Percentiles rank a stretch among this genome's conserved stretches.
Evolutionary conservation across 225 moss, liverwort and hornwort species (phyloP).

Genomic region (Sphagnum tenellum): DNA sequence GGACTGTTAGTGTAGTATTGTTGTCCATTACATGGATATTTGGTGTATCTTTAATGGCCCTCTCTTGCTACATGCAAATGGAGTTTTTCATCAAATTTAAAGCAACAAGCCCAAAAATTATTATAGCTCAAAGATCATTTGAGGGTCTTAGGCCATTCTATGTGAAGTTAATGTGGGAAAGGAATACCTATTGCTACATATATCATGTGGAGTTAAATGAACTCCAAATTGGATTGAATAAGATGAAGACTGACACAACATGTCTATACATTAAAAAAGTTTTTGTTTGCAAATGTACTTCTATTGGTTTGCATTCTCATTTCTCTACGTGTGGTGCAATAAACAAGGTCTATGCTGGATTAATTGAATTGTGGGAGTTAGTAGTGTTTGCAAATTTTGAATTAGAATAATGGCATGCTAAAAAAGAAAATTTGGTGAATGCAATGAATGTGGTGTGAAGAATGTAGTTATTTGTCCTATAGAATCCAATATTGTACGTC

Average conservation of each 20-base stretch:
- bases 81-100: background rate
- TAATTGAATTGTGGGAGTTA: background rate
- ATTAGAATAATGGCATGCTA: background rate
- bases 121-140: background rate
- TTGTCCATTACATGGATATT: too few species aligned
- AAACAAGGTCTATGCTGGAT: background rate
- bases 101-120: background rate
- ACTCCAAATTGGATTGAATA: background rate
- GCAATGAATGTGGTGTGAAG: slow-evolving; percentile 1
- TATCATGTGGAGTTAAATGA: background rate
- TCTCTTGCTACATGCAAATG: too few species aligned
- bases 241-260: background rate
- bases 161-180: background rate
- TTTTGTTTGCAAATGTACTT: background rate
- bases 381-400: background rate
- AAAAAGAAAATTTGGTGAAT: background rate
- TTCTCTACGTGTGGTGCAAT: background rate
- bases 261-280: background rate
- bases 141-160: slow-evolving; percentile 1
- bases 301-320: background rate
- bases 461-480: background rate
- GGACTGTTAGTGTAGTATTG: too few species aligned
- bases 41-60: too few species aligned
- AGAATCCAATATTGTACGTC: background rate
- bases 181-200: slow-evolving; percentile 1